These are phyloP conservation scores for Luvunga scandens DNA, from an alignment of 345 rosid species.

Conservation along the genomic window DNA sequence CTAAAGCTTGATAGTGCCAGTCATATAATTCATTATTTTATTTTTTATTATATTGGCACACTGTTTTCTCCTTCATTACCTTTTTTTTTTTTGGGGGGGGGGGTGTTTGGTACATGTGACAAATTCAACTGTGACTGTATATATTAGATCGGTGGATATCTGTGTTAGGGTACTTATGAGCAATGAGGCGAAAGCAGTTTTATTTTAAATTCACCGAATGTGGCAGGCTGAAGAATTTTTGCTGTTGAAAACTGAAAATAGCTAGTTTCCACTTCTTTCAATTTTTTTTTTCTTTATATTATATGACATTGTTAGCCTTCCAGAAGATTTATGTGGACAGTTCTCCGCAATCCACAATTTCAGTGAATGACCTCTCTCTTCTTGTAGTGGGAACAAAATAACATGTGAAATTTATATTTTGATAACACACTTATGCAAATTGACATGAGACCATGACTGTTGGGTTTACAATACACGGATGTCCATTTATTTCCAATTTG, in stretches of 20 bases:
- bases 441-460: background rate
- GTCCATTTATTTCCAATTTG: background rate
- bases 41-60: background rate
- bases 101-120: background rate
- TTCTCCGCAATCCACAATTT: background rate
- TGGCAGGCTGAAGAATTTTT: background rate
- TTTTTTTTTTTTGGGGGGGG: no score
- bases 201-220: background rate
- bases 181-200: background rate
- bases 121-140: background rate
- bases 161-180: background rate
- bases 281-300: background rate
- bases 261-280: no score
- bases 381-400: background rate
- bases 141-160: background rate
- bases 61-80: background rate
- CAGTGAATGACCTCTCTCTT: background rate
- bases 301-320: background rate
- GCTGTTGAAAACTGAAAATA: background rate
- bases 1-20: conserved; percentile 62
- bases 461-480: background rate
- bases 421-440: background rate
- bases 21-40: background rate
- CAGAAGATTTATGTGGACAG: background rate
- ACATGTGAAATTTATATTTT: background rate